Evolutionary conservation across 2,329 filamentous ascomycete species (phyloP), one percentile per base, ranked within the genome.

Genomic region (Nigrograna mackinnonii): DNA sequence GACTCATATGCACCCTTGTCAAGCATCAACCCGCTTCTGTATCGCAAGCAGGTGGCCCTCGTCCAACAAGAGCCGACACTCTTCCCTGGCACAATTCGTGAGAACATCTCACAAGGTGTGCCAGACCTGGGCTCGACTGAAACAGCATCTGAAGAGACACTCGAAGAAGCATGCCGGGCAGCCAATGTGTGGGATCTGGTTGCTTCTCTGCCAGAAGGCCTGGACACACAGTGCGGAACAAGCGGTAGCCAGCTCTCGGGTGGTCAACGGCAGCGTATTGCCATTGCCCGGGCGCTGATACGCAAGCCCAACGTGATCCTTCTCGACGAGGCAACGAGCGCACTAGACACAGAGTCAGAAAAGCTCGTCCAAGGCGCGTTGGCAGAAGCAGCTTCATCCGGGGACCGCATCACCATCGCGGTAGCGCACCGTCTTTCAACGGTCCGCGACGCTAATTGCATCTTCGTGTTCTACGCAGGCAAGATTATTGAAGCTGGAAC

Each of bases 11-110:
- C 82, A 50, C 86, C 95, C 49, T 89, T 97, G 56, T 85, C 82
- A 43, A 77, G 75, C 3, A 74, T 96, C 16, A 59, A 92, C 67
- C 76, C 92, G 5, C 91, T 89, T 68, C 83, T 91, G 41, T 96
- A 97, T 72, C 86, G 92, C 38, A 84, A 80, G 14, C 83, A 85
- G 66, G 81, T 97, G 49, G 87, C 92, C 0, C 84, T 99, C 7
- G 92, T 99, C 12, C 91, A 87, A 22, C 94, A 97, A 64, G 94
- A 97, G 66, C 92, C 92, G 0, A 95, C 91, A 0, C 74, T 97
- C 1, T 97, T 96, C 70, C 91, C 95, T 67, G 94, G 92, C 31
- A 91, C 87, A 0, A 89, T 99, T 58, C 82, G 80, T 52, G 91
- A 97, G 22, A 97, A 97, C 64, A 90, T 97, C 49, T 71, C 95